Percentiles rank a stretch among this genome's conserved stretches.
Conservation (phyloP, 75 land plant species). For the Selaginella moellendorffii region DNA sequence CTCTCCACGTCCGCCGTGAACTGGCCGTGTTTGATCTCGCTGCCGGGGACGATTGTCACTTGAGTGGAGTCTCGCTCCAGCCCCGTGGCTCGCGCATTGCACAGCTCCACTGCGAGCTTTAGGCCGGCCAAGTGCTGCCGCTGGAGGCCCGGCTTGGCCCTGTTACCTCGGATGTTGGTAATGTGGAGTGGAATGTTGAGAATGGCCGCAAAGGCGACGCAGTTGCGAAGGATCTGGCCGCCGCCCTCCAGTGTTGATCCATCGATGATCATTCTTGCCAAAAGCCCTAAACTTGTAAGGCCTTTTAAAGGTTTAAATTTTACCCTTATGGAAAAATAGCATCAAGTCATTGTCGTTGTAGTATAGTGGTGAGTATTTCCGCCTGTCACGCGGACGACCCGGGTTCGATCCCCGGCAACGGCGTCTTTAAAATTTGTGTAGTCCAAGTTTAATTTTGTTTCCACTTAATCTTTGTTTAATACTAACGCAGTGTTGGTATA, state of each 20-base stretch:
- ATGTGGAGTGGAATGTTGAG: slow-evolving; percentile 9
- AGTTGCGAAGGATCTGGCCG: slow-evolving; percentile 17
- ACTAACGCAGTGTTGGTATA: no score
- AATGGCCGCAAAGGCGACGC: slow-evolving; percentile 11
- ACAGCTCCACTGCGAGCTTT: slow-evolving; percentile 1
- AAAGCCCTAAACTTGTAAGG: no score
- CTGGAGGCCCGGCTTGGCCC: slow-evolving; percentile 13
- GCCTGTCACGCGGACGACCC: slow-evolving; percentile 11
- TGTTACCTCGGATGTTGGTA: slow-evolving; percentile 8
- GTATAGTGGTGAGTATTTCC: slow-evolving; percentile 12
- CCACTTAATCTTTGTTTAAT: no score
- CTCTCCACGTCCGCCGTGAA: background rate
- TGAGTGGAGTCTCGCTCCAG: background rate
- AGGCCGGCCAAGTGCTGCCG: slow-evolving; percentile 11
- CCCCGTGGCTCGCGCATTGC: background rate
- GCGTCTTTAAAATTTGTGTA: no score
- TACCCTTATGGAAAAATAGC: no score
- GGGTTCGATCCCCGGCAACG: slow-evolving; percentile 12
- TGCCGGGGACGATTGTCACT: slow-evolving; percentile 8
- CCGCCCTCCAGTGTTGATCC: slow-evolving; percentile 13
- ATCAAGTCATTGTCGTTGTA: slow-evolving; percentile 10
- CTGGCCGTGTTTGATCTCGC: background rate
- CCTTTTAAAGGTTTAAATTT: no score
- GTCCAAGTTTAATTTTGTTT: no score
- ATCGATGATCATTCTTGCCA: no score